These are phyloP conservation scores for Globisporangium echinulatum DNA, from an alignment of 352 stramenopile species.

Conservation along the genomic window DNA sequence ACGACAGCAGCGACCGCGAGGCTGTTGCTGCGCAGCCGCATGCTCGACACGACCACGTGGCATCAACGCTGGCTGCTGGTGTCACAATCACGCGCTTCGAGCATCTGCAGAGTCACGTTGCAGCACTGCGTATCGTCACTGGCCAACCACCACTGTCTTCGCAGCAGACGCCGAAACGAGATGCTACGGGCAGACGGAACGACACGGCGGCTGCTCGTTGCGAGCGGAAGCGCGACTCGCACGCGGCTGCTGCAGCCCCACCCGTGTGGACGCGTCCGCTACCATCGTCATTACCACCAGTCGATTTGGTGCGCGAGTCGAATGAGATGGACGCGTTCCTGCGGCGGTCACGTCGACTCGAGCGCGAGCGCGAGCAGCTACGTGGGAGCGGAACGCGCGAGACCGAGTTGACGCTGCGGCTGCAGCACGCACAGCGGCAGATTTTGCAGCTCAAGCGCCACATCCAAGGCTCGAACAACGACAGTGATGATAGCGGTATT, in stretches of 20 bases:
- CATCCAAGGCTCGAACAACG: slow-evolving; percentile 26
- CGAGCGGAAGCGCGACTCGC: background rate
- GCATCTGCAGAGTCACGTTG: slow-evolving; percentile 30
- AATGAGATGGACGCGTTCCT: slow-evolving; percentile 53
- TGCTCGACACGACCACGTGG: background rate
- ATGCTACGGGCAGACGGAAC: background rate
- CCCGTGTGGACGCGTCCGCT: slow-evolving; percentile 11
- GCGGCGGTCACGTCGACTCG: slow-evolving; percentile 30
- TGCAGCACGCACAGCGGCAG: slow-evolving; percentile 69
- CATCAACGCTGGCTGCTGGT: background rate
- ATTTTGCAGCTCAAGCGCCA: slow-evolving; percentile 63
- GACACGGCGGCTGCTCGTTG: background rate
- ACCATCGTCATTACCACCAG: slow-evolving; percentile 18
- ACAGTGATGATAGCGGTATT: background rate
- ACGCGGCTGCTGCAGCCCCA: background rate
- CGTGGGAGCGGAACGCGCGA: slow-evolving; percentile 44
- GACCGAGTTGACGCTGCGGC: slow-evolving; percentile 45
- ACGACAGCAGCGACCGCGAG: background rate
- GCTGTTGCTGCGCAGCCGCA: background rate
- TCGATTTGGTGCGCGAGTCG: slow-evolving; percentile 38
- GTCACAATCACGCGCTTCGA: slow-evolving; percentile 20
- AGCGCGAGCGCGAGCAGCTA: slow-evolving; percentile 21
- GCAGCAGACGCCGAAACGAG: background rate
- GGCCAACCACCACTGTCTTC: background rate
- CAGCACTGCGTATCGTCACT: slow-evolving; percentile 23